Conservation (phyloP, 2,329 filamentous ascomycete genomes). For the Ascosphaera pollenicola region DNA sequence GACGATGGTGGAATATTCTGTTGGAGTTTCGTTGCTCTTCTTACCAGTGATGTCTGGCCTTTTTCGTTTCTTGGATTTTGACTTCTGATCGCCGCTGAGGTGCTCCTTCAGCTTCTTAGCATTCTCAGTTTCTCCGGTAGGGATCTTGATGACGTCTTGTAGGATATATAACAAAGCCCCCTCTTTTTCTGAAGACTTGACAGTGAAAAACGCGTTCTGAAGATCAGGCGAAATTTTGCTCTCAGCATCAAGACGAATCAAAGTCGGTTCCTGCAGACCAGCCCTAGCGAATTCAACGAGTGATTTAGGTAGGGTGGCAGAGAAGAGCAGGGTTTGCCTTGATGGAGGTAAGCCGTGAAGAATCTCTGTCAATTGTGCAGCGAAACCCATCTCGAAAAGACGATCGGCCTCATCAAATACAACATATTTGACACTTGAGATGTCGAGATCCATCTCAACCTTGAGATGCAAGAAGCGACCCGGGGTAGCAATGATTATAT, state of each 20-base stretch:
- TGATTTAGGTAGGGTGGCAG: constrained; percentile 80
- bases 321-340: constrained; percentile 83
- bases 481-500: constrained; percentile 92
- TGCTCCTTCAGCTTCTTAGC: constrained; percentile 23
- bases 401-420: constrained; percentile 97
- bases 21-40: constrained; percentile 46
- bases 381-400: constrained; percentile 97
- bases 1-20: constrained; percentile 78
- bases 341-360: constrained; percentile 64
- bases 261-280: constrained; percentile 73
- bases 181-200: constrained; percentile 88
- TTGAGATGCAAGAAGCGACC: constrained; percentile 92
- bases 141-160: constrained; percentile 82
- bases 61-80: constrained; percentile 23
- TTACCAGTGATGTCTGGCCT: constrained; percentile 26
- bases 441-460: constrained; percentile 81
- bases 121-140: constrained; percentile 39
- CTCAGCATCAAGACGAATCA: constrained; percentile 80
- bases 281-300: constrained; percentile 91
- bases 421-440: constrained; percentile 81
- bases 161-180: constrained; percentile 74
- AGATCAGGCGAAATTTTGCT: constrained; percentile 91
- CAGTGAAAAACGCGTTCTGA: constrained; percentile 83
- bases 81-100: constrained; percentile 22
- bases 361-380: constrained; percentile 80